These are phyloP conservation scores for Rugosomyces carneus DNA, from an alignment of 1,284 basidiomycete genomes.

Conservation along the genomic window DNA sequence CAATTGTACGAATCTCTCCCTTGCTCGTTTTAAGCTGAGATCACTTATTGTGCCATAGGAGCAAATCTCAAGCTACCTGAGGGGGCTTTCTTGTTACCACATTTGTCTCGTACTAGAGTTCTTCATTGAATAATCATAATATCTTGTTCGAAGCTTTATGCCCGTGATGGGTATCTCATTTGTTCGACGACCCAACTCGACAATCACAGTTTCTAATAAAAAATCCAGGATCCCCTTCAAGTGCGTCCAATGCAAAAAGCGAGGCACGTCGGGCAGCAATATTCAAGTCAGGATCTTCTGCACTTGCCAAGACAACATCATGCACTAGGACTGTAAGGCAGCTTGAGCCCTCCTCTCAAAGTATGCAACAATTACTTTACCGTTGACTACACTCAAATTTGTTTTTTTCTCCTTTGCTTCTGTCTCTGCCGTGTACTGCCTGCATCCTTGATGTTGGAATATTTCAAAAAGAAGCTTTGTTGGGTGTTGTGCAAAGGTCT, in stretches of 20 bases:
- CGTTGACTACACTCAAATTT: conserved; percentile 2
- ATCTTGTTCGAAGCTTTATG: conserved; percentile 11
- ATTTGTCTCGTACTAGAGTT: background rate
- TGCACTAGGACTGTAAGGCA: conserved; percentile 45
- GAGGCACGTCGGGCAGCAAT: conserved; percentile 56
- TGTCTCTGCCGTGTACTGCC: conserved; percentile 51
- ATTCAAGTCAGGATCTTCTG: conserved; percentile 39
- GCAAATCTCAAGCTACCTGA: conserved; percentile 24
- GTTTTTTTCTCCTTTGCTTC: conserved; percentile 38
- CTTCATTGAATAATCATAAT: conserved; percentile 12
- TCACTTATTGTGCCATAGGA: conserved; percentile 20
- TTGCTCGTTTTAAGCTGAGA: conserved; percentile 3
- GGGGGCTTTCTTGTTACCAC: background rate
- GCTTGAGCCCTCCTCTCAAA: background rate
- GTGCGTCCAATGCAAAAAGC: conserved; percentile 52
- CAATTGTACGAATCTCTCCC: conserved; percentile 52
- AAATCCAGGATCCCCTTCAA: conserved; percentile 58
- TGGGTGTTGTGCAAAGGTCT: conserved; percentile 67
- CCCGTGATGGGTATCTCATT: conserved; percentile 8
- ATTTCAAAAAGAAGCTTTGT: conserved; percentile 67
- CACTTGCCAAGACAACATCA: conserved; percentile 54
- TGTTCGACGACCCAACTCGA: conserved; percentile 27
- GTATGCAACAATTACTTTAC: conserved; percentile 1
- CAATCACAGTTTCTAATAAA: conserved; percentile 62
- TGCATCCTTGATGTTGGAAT: conserved; percentile 64